Conservation (phyloP, 768 basidiomycete species). For the Lactifluus rugatus region DNA sequence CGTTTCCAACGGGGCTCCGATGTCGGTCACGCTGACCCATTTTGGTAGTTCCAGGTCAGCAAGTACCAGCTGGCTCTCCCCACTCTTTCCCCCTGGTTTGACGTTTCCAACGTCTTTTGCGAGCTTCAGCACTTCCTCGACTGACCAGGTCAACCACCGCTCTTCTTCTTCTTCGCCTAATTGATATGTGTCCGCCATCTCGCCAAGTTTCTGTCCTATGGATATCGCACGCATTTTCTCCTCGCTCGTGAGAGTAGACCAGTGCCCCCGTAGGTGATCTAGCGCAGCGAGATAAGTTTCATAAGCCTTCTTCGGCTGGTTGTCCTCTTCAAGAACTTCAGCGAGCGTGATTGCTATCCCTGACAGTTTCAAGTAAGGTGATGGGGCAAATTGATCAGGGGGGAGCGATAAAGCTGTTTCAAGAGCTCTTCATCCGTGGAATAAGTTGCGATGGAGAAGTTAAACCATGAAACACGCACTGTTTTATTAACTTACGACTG, state of each 20-base stretch:
- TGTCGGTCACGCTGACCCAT: slow-evolving; percentile 51
- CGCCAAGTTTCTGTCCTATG: slow-evolving; percentile 37
- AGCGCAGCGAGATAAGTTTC: slow-evolving; percentile 22
- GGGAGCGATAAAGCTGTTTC: slow-evolving; percentile 41
- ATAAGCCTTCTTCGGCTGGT: slow-evolving; percentile 26
- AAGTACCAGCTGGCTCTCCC: slow-evolving; percentile 18
- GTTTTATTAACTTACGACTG: slow-evolving; percentile 42
- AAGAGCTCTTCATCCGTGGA: slow-evolving; percentile 37
- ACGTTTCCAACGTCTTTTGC: slow-evolving; percentile 28
- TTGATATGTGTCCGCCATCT: slow-evolving; percentile 29
- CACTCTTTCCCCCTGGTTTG: slow-evolving; percentile 1
- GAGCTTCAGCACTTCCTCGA: slow-evolving; percentile 34
- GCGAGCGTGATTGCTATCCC: slow-evolving; percentile 57
- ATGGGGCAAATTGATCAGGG: slow-evolving; percentile 27
- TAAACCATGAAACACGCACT: slow-evolving; percentile 32
- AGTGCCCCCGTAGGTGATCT: slow-evolving; percentile 22
- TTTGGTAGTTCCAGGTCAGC: slow-evolving; percentile 46
- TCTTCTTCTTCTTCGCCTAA: slow-evolving; percentile 33
- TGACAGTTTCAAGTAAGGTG: slow-evolving; percentile 55
- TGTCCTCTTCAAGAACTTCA: slow-evolving; percentile 40
- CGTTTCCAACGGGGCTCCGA: slow-evolving; percentile 60
- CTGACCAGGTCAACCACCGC: slow-evolving; percentile 35
- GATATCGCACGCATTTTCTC: slow-evolving; percentile 38
- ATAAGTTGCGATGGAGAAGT: not conserved
- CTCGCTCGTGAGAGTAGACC: slow-evolving; percentile 24